Evolutionary conservation across 2,329 filamentous ascomycete genomes (phyloP).

Genomic region (Hymenoscyphus repandus): DNA sequence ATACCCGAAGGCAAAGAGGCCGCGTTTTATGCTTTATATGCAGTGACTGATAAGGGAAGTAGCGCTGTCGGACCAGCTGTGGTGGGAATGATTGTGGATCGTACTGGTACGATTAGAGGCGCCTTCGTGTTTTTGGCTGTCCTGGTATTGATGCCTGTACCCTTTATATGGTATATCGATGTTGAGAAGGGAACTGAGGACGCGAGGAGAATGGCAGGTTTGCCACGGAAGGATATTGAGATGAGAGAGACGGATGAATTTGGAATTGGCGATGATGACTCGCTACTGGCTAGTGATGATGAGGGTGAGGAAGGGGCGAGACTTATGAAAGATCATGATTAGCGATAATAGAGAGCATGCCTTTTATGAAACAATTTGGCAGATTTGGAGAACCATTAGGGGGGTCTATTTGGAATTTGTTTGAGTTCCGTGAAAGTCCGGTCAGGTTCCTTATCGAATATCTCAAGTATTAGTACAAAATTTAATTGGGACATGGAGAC

Average conservation of each 20-base stretch:
- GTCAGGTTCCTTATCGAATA: too few species aligned
- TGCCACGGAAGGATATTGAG: conserved; percentile 8
- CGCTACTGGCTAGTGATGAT: conserved; percentile 1
- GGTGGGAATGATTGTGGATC: conserved; percentile 86
- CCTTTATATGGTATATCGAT: conserved; percentile 78
- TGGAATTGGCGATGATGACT: conserved; percentile 3
- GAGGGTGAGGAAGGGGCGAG: conserved; percentile 16
- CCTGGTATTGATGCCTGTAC: conserved; percentile 74
- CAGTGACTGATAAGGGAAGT: conserved; percentile 94
- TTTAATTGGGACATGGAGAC: too few species aligned
- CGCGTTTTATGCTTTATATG: conserved; percentile 92
- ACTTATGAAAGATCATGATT: conserved; percentile 22
- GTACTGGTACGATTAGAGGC: conserved; percentile 69
- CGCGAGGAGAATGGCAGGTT: conserved; percentile 54
- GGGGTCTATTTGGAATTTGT: not conserved
- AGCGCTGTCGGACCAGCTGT: conserved; percentile 91
- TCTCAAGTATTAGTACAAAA: too few species aligned
- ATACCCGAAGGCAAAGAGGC: conserved; percentile 92
- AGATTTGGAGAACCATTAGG: not conserved
- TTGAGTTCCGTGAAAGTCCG: not conserved
- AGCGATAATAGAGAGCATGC: not conserved
- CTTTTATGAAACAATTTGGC: not conserved
- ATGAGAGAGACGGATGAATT: conserved; percentile 1
- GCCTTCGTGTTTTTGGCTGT: conserved; percentile 88
- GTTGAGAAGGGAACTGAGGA: conserved; percentile 71